Evolutionary conservation across 352 stramenopile genomes (phyloP), one percentile per base, ranked within the genome.

Genomic region (Blastocystis sp.): DNA sequence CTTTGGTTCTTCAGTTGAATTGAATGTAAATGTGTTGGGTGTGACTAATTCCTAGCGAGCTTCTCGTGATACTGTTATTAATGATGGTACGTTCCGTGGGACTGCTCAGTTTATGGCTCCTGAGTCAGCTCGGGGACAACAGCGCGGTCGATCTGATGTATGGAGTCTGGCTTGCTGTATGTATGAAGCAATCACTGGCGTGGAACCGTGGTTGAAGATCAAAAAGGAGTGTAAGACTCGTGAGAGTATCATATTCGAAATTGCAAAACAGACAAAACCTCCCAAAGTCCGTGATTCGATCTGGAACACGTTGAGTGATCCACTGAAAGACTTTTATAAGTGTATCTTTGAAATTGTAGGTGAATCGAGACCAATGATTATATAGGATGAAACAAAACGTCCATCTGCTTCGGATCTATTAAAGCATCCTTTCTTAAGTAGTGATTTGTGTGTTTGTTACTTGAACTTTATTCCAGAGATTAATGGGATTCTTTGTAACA

Each of bases 131-230:
- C 44, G 70, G 9, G 70, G 70, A 4, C 22, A 66, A 27, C 70
- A 81, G n/a, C 70, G 70, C 15, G 70, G 70, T 6, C 44, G 70
- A 17, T 81, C 70, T 17, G 70, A 81, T 37, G 33, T 81, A 7
- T 81, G 70, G 70, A 81, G 70, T 81, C 42, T 81, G 7, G 70
- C 42, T 54, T 81, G 70, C 24, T 81, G 70, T 60, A 51, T 81
- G 37, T 81, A 62, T 54, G 70, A 81, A 51, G 54, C 54, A 56
- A 30, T 81, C 0, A 81, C 70, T n/a, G 70, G 70, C 6, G 70
- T 66, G 24, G 27, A 59, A 27, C 70, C 70, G 3, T 81, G 70
- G 70, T n/a, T 24, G 22, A n/a, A 53, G 9, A 59, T 81, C 22
- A 24, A 27, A 24, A 35, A 60, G 7, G 33, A 81, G 17, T 59